These are phyloP conservation scores for Adansonia grandidieri DNA, from an alignment of 441 rosid genomes.

Conservation along the genomic window DNA sequence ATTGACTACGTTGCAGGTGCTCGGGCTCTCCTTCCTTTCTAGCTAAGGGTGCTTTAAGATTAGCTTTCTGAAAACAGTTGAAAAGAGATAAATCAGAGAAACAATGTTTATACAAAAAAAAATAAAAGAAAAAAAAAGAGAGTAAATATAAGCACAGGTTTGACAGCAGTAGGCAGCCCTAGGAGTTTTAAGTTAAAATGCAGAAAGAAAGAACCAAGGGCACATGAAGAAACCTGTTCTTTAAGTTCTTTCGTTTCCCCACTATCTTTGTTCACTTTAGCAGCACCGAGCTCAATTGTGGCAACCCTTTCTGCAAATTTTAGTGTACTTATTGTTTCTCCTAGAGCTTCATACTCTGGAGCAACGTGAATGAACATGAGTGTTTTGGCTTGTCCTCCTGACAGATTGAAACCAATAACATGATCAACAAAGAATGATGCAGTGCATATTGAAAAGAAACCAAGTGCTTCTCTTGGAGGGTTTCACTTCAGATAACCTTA, in stretches of 20 bases:
- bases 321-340: conserved; percentile 68
- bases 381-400: conserved; percentile 82
- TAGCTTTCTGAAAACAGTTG: conserved; percentile 52
- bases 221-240: conserved; percentile 51
- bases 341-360: conserved; percentile 66
- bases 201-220: not conserved
- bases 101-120: not conserved
- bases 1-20: conserved; percentile 36
- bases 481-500: conserved; percentile 30
- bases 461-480: not conserved
- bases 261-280: conserved; percentile 68
- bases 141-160: not conserved
- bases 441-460: conserved; percentile 8
- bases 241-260: conserved; percentile 71
- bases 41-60: conserved; percentile 60
- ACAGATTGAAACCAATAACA: conserved; percentile 23
- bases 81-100: conserved; percentile 4
- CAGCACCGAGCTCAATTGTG: conserved; percentile 71
- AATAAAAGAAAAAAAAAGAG: too few species aligned
- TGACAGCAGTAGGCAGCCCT: conserved; percentile 2
- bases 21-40: conserved; percentile 53
- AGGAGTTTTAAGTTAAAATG: not conserved
- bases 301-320: conserved; percentile 80
- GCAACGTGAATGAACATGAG: conserved; percentile 76
- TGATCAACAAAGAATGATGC: conserved; percentile 13